These are phyloP conservation scores for Termitomyces sp. DNA, from an alignment of 768 basidiomycete genomes.

Conservation along the genomic window DNA sequence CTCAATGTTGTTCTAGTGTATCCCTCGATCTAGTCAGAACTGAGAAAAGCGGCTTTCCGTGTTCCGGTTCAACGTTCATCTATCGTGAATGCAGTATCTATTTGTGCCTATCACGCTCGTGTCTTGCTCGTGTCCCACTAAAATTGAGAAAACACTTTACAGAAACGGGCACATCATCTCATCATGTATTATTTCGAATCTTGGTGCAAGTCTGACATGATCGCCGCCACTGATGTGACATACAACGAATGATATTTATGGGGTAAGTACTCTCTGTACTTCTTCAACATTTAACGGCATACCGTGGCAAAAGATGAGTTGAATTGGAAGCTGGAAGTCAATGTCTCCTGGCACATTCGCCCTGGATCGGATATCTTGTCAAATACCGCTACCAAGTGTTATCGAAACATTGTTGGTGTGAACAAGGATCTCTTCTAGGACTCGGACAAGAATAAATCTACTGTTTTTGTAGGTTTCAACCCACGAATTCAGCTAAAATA, in stretches of 20 bases:
- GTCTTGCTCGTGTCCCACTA: not conserved
- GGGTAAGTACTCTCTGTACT: no score
- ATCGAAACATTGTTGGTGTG: constrained; percentile 4
- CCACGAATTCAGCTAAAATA: not conserved
- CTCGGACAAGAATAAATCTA: not conserved
- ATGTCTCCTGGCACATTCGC: not conserved
- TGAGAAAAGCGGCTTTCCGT: not conserved
- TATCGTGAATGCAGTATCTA: not conserved
- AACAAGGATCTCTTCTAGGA: constrained; percentile 3
- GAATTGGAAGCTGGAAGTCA: not conserved
- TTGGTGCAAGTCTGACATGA: not conserved
- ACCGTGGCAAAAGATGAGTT: not conserved
- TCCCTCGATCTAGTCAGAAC: not conserved
- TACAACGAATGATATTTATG: not conserved
- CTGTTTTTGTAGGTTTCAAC: not conserved
- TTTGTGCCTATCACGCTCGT: not conserved
- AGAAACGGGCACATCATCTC: not conserved
- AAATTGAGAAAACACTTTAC: not conserved
- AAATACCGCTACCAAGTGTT: not conserved
- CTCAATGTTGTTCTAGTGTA: not conserved
- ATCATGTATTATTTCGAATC: not conserved
- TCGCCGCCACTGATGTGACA: not conserved
- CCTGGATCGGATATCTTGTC: not conserved
- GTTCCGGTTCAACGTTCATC: not conserved
- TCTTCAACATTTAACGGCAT: not conserved